These are phyloP conservation scores for Peribolospora kevripleyi DNA, from an alignment of 768 basidiomycete species.

Conservation along the genomic window DNA sequence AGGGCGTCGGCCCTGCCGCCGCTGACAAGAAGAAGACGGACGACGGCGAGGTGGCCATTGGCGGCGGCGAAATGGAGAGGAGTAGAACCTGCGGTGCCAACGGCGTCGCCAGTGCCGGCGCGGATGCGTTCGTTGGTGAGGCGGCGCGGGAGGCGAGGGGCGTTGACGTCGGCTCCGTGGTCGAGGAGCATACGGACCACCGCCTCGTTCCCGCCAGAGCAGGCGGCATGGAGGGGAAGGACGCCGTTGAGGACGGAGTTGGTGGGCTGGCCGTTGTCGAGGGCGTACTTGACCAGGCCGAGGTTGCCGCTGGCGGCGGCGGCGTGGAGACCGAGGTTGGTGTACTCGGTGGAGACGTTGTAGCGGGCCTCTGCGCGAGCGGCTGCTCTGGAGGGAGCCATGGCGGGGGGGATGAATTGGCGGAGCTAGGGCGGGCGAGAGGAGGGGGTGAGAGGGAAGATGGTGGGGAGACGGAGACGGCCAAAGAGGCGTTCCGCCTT, in stretches of 20 bases:
- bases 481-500: no score
- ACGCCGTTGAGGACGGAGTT: constrained; percentile 91
- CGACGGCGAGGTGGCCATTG: constrained; percentile 61
- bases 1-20: constrained; percentile 57
- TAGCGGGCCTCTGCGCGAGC: not conserved
- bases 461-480: no score
- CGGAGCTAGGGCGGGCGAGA: no score
- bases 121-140: constrained; percentile 21
- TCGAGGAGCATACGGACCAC: constrained; percentile 77
- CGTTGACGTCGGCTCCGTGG: constrained; percentile 91
- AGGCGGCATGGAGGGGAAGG: constrained; percentile 86
- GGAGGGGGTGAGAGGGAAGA: no score
- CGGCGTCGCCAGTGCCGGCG: constrained; percentile 1
- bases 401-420: no score
- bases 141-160: constrained; percentile 32
- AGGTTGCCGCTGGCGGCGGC: constrained; percentile 45
- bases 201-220: constrained; percentile 64
- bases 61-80: constrained; percentile 94
- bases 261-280: constrained; percentile 81
- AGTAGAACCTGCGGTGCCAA: constrained; percentile 38
- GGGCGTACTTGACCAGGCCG: constrained; percentile 75
- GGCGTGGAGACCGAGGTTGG: constrained; percentile 25
- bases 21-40: constrained; percentile 52
- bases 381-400: no score
- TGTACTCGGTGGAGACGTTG: constrained; percentile 5